A percentile compares a stretch with the other conserved stretches of the same genome.
These are phyloP conservation scores for Penicillium sp. DNA, from an alignment of 2,329 filamentous ascomycete genomes.

Conservation along the genomic window DNA sequence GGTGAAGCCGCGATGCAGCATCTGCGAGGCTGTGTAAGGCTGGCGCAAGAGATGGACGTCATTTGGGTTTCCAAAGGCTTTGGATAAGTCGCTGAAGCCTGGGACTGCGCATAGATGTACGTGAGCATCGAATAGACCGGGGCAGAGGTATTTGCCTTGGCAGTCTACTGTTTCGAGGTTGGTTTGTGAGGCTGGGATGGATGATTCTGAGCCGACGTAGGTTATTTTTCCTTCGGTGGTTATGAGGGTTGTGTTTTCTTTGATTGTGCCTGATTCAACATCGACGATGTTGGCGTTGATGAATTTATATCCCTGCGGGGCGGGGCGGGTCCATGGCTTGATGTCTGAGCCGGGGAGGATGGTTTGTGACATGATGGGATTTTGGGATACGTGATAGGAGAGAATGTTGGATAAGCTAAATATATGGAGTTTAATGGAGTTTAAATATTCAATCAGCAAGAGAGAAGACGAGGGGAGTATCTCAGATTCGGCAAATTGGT, in stretches of 20 bases:
- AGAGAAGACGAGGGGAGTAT: background rate
- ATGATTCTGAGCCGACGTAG: constrained; percentile 13
- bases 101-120: constrained; percentile 30
- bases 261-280: constrained; percentile 19
- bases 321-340: constrained; percentile 26
- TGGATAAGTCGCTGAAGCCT: constrained; percentile 22
- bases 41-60: constrained; percentile 25
- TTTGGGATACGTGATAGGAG: no score
- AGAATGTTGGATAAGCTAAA: background rate
- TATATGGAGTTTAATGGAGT: background rate
- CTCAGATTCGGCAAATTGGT: constrained; percentile 11
- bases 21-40: constrained; percentile 39
- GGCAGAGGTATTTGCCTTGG: constrained; percentile 24
- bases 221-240: constrained; percentile 23
- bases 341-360: constrained; percentile 19
- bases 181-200: constrained; percentile 7
- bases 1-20: constrained; percentile 60
- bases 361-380: constrained; percentile 13
- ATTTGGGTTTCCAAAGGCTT: constrained; percentile 25
- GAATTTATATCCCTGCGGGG: constrained; percentile 21
- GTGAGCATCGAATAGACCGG: constrained; percentile 29
- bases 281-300: constrained; percentile 27
- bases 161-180: constrained; percentile 19
- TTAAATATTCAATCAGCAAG: background rate
- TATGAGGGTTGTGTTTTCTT: constrained; percentile 15